Percentiles rank a stretch among this genome's conserved stretches.
phyloP scores from a whole-genome alignment of 1,284 basidiomycete species.

The Trametes versicolor region DNA sequence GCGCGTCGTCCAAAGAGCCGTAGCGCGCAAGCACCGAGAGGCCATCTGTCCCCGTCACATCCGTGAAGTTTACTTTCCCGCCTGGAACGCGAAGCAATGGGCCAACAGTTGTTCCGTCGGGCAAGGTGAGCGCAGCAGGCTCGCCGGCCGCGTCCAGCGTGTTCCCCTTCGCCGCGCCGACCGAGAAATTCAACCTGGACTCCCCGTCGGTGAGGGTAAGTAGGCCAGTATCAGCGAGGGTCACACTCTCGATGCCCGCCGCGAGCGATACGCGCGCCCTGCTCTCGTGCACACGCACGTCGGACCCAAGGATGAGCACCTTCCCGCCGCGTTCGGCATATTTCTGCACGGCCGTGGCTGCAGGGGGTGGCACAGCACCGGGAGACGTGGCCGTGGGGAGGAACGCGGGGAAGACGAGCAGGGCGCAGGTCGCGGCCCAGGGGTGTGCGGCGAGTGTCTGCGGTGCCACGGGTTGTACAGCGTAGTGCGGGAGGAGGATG shows the following conservation, averaged over 20 bases:
- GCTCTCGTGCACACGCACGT: slow-evolving; percentile 35
- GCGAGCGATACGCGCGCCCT: slow-evolving; percentile 15
- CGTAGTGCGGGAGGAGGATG: slow-evolving; percentile 78
- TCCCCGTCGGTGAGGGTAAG: slow-evolving; percentile 24
- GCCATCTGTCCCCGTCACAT: slow-evolving; percentile 39
- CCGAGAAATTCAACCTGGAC: slow-evolving; percentile 29
- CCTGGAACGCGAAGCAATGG: slow-evolving; percentile 39
- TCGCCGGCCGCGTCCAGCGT: slow-evolving; percentile 40
- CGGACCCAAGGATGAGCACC: slow-evolving; percentile 44
- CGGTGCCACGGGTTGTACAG: slow-evolving; percentile 74
- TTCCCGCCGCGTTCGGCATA: slow-evolving; percentile 78
- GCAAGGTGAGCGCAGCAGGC: neutral
- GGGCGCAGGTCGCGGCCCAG: slow-evolving; percentile 79
- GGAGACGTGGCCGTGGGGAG: slow-evolving; percentile 56
- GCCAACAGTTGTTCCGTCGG: slow-evolving; percentile 8
- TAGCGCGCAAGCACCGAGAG: slow-evolving; percentile 49
- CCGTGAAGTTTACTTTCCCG: slow-evolving; percentile 40
- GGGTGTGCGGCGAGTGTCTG: slow-evolving; percentile 72
- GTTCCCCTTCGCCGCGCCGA: slow-evolving; percentile 4
- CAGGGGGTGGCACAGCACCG: slow-evolving; percentile 64
- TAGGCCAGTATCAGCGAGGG: slow-evolving; percentile 11
- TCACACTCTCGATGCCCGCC: slow-evolving; percentile 15
- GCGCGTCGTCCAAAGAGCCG: slow-evolving; percentile 32
- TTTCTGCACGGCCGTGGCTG: slow-evolving; percentile 63
- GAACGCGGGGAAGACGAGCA: slow-evolving; percentile 81